These are phyloP conservation scores for Madurella fahalii DNA, from an alignment of 2,329 filamentous ascomycete genomes.

Conservation along the genomic window DNA sequence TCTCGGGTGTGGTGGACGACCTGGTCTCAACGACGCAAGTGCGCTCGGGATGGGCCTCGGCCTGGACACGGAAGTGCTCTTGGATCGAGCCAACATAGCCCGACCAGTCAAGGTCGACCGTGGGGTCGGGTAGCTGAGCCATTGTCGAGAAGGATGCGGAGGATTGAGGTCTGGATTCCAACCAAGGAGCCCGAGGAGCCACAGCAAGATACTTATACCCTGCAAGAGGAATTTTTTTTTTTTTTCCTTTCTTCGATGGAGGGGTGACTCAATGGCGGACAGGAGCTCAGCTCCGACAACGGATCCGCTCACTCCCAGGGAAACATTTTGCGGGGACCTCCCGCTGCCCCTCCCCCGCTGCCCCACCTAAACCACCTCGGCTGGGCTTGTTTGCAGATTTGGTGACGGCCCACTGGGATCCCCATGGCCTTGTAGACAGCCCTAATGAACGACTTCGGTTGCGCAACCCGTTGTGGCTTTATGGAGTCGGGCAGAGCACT, in stretches of 20 bases:
- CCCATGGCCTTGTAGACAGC: too few relatives aligned
- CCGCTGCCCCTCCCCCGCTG: background rate
- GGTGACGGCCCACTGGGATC: too few relatives aligned
- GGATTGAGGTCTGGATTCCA: background rate
- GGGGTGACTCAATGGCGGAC: conserved; percentile 3
- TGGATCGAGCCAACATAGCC: conserved; percentile 59
- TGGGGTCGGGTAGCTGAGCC: conserved; percentile 54
- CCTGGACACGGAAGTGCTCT: conserved; percentile 64
- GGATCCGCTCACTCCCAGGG: background rate
- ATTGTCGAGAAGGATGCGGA: conserved; percentile 9
- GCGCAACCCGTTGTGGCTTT: too few relatives aligned
- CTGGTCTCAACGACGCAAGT: conserved; percentile 49
- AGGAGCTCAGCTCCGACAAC: conserved; percentile 8
- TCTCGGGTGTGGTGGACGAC: conserved; percentile 46
- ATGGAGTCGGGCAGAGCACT: too few relatives aligned
- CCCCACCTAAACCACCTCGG: background rate
- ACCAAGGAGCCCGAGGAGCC: background rate
- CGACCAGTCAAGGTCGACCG: conserved; percentile 63
- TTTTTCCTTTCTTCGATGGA: background rate
- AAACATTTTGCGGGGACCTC: background rate
- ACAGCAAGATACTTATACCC: background rate
- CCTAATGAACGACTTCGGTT: too few relatives aligned
- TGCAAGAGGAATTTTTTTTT: conserved; percentile 8
- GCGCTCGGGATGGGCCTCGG: conserved; percentile 60
- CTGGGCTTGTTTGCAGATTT: background rate